Evolutionary conservation across 257 asterid genomes (phyloP), one percentile per base, ranked within the genome.

Genomic region (Jacaranda mimosifolia): DNA sequence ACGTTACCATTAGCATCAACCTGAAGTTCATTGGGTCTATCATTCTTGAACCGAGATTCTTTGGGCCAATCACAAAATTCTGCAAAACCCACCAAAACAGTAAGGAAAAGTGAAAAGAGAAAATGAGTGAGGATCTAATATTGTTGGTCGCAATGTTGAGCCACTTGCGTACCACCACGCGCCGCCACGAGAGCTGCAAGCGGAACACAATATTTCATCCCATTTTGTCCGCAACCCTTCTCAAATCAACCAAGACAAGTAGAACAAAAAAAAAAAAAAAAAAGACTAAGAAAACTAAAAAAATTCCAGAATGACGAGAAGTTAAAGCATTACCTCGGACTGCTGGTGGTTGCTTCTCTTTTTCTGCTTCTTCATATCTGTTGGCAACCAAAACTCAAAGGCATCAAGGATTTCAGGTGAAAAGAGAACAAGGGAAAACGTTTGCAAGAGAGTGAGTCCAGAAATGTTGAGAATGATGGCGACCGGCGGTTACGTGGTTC

Each of bases 101-200:
- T 6, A 48, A 73, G 26, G 3, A 6, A 48, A 42, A 39, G 32
- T 9, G n/a, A 3, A 73, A 35, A 51, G 36, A 35, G 46, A 19
- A 36, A 63, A 35, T 32, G 2, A 19, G 12, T 14, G 64, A 70
- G 7, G 77, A 40, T 12, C 14, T 15, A 46, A 60, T 55, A 39
- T 88, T 86, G 67, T 76, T 83, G 9, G 82, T 77, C 21, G 83
- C 69, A 56, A 87, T 77, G 79, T 92, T 85, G 73, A 92, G 92
- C 97, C 86, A 88, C 85, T 94, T 94, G 8, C 98, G 96, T 85
- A 94, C 81, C 63, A 94, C 85, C 76, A 88, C 77, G 59, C 96
- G 96, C 76, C 94, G 91, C 97, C 97, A 88, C 57, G 92, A 89
- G 45, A 81, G 91, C 97, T 92, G 90, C 76, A 85, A 84, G 83